These are phyloP conservation scores for Simplicillium aogashimaense DNA, from an alignment of 2,329 filamentous ascomycete species.

Conservation along the genomic window DNA sequence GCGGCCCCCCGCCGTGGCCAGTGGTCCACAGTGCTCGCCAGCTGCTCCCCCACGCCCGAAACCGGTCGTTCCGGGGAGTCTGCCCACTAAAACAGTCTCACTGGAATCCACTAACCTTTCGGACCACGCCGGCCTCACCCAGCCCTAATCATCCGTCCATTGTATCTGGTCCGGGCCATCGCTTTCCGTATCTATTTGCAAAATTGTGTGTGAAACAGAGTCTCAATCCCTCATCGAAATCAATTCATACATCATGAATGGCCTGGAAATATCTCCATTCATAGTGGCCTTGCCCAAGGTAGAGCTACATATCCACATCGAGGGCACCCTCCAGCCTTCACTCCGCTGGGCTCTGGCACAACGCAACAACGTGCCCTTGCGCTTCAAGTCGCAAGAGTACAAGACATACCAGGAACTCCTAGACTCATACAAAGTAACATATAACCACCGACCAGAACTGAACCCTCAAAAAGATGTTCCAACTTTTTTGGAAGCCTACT, in stretches of 20 bases:
- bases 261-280: conserved; percentile 30
- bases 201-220: no score
- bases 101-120: no score
- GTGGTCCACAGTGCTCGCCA: no score
- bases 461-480: conserved; percentile 19
- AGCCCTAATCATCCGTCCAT: no score
- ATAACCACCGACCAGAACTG: conserved; percentile 26
- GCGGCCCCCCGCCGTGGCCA: no score
- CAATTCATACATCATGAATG: conserved; percentile 14
- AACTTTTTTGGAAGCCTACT: conserved; percentile 64
- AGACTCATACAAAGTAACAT: conserved; percentile 53
- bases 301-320: conserved; percentile 71
- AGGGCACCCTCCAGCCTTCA: conserved; percentile 59
- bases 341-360: conserved; percentile 59
- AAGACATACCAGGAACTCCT: conserved; percentile 46
- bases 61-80: no score
- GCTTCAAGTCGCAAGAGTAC: conserved; percentile 39
- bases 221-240: no score
- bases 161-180: no score
- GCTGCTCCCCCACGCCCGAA: no score
- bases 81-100: no score
- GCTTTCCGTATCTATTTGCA: no score
- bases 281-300: conserved; percentile 61
- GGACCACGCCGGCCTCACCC: no score
- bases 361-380: conserved; percentile 53